phyloP scores from a whole-genome alignment of 768 basidiomycete species.

The Amanita polypyramis region DNA sequence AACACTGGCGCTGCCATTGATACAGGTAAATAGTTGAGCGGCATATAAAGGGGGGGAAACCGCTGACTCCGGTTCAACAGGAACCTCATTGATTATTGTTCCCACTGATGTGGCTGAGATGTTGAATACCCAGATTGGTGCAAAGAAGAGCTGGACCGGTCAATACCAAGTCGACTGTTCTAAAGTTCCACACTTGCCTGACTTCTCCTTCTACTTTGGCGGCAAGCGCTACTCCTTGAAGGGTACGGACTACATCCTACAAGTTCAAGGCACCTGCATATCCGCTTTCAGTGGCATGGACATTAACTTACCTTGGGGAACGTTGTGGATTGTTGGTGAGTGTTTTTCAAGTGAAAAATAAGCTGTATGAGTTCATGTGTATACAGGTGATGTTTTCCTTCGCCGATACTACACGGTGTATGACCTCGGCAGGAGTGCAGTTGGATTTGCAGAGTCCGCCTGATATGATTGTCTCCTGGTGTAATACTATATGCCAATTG shows the following conservation, averaged over 20 bases:
- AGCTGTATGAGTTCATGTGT: not conserved
- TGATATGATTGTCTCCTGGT: conserved; percentile 11
- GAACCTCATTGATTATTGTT: conserved; percentile 89
- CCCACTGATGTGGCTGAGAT: conserved; percentile 96
- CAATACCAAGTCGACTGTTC: conserved; percentile 89
- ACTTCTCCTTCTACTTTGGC: conserved; percentile 73
- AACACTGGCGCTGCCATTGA: conserved; percentile 92
- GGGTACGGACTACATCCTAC: conserved; percentile 81
- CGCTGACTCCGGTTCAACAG: conserved; percentile 24
- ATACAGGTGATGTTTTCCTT: conserved; percentile 76
- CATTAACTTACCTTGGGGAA: conserved; percentile 68
- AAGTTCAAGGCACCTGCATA: conserved; percentile 89
- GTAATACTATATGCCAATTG: not conserved
- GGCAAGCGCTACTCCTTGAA: conserved; percentile 73
- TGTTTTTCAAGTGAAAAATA: not conserved
- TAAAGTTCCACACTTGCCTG: conserved; percentile 76
- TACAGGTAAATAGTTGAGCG: conserved; percentile 40
- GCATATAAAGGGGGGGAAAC: not conserved
- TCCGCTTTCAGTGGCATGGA: conserved; percentile 90
- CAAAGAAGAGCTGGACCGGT: conserved; percentile 90
- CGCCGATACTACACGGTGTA: conserved; percentile 92
- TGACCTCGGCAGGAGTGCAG: conserved; percentile 65
- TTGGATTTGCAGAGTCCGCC: conserved; percentile 61
- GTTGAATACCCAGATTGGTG: conserved; percentile 93
- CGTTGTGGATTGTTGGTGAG: conserved; percentile 87